Percentiles rank a stretch among this genome's conserved stretches.
Evolutionary conservation across 192 early-diverging fungal genomes (phyloP).

Genomic region (Powellomyces hirtus): DNA sequence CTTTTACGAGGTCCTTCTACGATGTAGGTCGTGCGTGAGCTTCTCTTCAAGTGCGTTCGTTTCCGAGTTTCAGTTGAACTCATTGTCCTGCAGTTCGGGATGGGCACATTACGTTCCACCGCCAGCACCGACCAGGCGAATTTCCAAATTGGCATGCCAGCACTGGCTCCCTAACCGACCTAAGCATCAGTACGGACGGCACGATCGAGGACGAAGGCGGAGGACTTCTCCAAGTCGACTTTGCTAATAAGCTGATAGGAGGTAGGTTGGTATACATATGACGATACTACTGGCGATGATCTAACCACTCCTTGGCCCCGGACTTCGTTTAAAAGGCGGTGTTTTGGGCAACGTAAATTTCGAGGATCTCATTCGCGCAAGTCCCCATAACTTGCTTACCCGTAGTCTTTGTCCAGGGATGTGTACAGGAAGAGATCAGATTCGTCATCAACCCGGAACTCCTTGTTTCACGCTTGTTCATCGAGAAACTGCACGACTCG

Average conservation of each 20-base stretch:
- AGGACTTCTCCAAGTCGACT: conserved; percentile 40
- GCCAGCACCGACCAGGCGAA: no score
- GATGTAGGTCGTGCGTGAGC: no score
- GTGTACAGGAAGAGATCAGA: conserved; percentile 52
- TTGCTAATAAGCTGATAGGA: conserved; percentile 51
- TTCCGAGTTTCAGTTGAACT: no score
- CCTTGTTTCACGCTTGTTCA: conserved; percentile 40
- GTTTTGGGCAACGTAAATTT: conserved; percentile 32
- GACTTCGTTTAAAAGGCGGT: no score
- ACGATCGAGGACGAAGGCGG: conserved; percentile 46
- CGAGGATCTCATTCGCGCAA: no score
- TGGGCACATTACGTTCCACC: not conserved
- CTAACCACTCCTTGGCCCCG: not conserved
- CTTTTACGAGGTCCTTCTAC: conserved; percentile 23
- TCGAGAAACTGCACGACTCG: conserved; percentile 33
- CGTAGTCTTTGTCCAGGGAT: conserved; percentile 26
- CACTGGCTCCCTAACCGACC: no score
- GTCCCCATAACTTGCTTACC: not conserved
- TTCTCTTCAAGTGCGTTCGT: no score
- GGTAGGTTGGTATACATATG: conserved; percentile 28
- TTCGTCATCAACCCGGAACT: conserved; percentile 52
- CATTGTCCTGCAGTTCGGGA: no score
- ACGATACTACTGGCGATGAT: not conserved
- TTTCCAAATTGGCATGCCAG: no score
- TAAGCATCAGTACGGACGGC: conserved; percentile 26